Percentiles rank a stretch among this genome's conserved stretches.
Evolutionary conservation across 306 rosid species (phyloP).

Genomic region (Lagenaria siceraria): DNA sequence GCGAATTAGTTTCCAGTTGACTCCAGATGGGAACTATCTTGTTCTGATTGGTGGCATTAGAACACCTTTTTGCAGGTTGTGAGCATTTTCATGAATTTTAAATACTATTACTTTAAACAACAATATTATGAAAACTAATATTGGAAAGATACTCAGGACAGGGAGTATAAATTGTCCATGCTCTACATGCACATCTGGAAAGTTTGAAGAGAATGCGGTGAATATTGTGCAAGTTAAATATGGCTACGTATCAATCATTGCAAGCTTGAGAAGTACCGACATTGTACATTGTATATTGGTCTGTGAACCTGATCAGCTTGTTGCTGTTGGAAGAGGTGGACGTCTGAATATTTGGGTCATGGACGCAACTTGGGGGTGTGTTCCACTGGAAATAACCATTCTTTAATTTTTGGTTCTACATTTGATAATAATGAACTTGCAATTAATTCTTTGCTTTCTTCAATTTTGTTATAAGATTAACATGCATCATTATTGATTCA

Average conservation of each 20-base stretch:
- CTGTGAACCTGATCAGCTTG: constrained; percentile 65
- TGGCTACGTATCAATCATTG: constrained; percentile 57
- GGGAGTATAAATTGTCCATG: constrained; percentile 51
- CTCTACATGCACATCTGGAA: constrained; percentile 50
- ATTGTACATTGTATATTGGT: constrained; percentile 38
- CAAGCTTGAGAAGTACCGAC: constrained; percentile 44
- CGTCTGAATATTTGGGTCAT: constrained; percentile 74
- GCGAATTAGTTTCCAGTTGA: constrained; percentile 51
- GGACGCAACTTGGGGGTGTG: constrained; percentile 86
- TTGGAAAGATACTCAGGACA: constrained; percentile 31
- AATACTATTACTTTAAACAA: constrained; percentile 10
- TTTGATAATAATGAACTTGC: neutral
- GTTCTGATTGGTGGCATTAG: constrained; percentile 59
- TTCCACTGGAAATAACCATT: constrained; percentile 1
- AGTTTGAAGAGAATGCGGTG: constrained; percentile 43
- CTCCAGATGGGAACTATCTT: constrained; percentile 60
- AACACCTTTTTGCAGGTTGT: constrained; percentile 79
- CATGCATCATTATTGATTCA: neutral
- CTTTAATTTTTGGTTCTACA: neutral
- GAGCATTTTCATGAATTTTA: constrained; percentile 16
- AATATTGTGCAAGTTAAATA: constrained; percentile 63
- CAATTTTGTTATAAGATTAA: neutral
- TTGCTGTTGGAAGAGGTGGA: constrained; percentile 77
- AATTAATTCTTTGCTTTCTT: neutral
- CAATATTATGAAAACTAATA: constrained; percentile 7